Percentiles rank a stretch among this genome's conserved stretches.
These are phyloP conservation scores for Septoria linicola DNA, from an alignment of 2,329 filamentous ascomycete genomes.

Conservation along the genomic window DNA sequence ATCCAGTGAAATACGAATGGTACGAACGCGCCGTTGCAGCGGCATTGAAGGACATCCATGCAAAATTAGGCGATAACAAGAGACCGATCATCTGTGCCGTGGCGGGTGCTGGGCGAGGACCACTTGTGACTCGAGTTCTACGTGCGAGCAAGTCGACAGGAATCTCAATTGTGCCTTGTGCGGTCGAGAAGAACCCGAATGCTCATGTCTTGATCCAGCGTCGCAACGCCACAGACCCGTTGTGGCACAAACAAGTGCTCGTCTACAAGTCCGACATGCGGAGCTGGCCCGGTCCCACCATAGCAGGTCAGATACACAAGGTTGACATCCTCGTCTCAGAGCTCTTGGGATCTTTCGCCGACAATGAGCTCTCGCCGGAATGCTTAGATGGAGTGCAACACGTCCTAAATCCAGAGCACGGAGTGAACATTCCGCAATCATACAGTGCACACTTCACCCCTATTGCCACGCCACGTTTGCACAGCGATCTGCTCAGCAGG, in stretches of 20 bases:
- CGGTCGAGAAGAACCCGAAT: slow-evolving; percentile 97
- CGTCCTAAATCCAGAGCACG: slow-evolving; percentile 74
- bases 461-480: slow-evolving; percentile 80
- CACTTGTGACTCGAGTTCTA: slow-evolving; percentile 82
- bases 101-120: slow-evolving; percentile 88
- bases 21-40: slow-evolving; percentile 83
- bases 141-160: slow-evolving; percentile 74
- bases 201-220: slow-evolving; percentile 89
- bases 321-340: slow-evolving; percentile 95
- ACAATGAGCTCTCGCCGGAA: slow-evolving; percentile 95
- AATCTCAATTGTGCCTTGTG: slow-evolving; percentile 81
- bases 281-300: slow-evolving; percentile 80
- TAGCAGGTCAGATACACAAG: slow-evolving; percentile 56
- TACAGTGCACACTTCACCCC: slow-evolving; percentile 96
- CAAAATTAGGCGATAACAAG: slow-evolving; percentile 71
- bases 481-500: slow-evolving; percentile 73
- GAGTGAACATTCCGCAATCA: slow-evolving; percentile 88
- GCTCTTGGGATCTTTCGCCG: slow-evolving; percentile 88
- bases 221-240: slow-evolving; percentile 67
- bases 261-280: slow-evolving; percentile 97
- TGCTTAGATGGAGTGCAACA: slow-evolving; percentile 95
- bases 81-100: slow-evolving; percentile 80
- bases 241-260: slow-evolving; percentile 77
- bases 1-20: slow-evolving; percentile 96
- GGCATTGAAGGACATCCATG: slow-evolving; percentile 78